A percentile compares a stretch with the other conserved stretches of the same genome.
phyloP scores from a whole-genome alignment of 441 rosid species.

The Bruguiera hainesii region DNA sequence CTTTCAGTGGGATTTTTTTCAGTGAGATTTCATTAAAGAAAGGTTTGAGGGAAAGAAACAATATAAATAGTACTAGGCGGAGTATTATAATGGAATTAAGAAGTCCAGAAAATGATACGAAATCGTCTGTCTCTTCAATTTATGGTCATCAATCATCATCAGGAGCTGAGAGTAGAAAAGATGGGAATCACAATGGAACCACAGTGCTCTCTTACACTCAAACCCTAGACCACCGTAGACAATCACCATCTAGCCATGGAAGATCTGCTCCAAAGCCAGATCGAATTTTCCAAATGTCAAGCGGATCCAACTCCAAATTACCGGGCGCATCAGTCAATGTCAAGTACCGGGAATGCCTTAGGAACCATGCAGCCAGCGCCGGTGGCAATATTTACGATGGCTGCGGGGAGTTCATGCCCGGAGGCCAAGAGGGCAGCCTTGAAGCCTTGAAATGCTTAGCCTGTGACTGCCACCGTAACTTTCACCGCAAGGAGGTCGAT shows the following conservation, averaged over 20 bases:
- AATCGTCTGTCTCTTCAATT: conserved; percentile 33
- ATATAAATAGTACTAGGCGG: not conserved
- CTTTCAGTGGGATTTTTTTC: no score
- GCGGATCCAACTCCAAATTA: conserved; percentile 30
- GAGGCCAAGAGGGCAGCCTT: conserved; percentile 68
- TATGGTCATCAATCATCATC: conserved; percentile 26
- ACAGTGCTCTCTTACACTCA: conserved; percentile 46
- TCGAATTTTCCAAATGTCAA: conserved; percentile 18
- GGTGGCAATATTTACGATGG: conserved; percentile 88
- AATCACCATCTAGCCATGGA: conserved; percentile 13
- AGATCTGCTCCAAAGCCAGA: conserved; percentile 32
- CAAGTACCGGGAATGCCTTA: conserved; percentile 75
- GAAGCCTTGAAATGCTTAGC: conserved; percentile 90
- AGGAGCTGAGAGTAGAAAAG: conserved; percentile 45
- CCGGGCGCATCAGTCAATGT: conserved; percentile 9
- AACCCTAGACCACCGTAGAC: conserved; percentile 61
- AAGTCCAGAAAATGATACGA: conserved; percentile 42
- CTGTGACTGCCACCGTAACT: conserved; percentile 94
- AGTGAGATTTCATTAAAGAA: no score
- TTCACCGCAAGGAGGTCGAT: conserved; percentile 71
- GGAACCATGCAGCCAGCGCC: conserved; percentile 83
- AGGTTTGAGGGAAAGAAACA: no score
- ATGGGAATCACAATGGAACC: conserved; percentile 37
- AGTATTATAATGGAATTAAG: conserved; percentile 37
- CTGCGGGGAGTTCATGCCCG: conserved; percentile 96